phyloP scores from a whole-genome alignment of 1,139 yeast genomes.

The Wickerhamomyces sp. region DNA sequence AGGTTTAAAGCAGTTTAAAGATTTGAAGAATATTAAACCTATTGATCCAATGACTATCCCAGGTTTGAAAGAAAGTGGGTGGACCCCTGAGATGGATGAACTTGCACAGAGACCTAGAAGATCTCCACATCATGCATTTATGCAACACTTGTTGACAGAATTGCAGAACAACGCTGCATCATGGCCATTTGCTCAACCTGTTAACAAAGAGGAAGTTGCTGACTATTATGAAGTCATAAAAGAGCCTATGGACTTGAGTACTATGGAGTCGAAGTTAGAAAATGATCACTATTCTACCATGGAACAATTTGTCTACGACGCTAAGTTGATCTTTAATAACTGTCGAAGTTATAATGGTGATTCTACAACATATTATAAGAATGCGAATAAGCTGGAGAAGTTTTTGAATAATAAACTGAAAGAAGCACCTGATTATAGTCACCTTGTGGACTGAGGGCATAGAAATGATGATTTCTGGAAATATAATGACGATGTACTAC shows the following conservation, averaged over 20 bases:
- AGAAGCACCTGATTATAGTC: conserved; percentile 49
- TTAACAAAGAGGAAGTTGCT: conserved; percentile 88
- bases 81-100: conserved; percentile 98
- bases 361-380: conserved; percentile 82
- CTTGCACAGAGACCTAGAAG: conserved; percentile 92
- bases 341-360: conserved; percentile 89
- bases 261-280: conserved; percentile 92
- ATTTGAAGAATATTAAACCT: conserved; percentile 41
- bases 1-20: conserved; percentile 72
- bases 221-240: conserved; percentile 95
- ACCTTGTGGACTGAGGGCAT: conserved; percentile 30
- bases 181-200: conserved; percentile 98
- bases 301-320: conserved; percentile 89
- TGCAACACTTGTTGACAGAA: conserved; percentile 84
- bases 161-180: conserved; percentile 93
- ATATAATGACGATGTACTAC: too few species aligned
- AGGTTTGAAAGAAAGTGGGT: conserved; percentile 87
- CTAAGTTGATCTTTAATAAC: conserved; percentile 79
- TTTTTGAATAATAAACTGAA: conserved; percentile 75
- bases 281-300: conserved; percentile 86
- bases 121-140: conserved; percentile 90
- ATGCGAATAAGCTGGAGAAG: conserved; percentile 89
- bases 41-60: conserved; percentile 78
- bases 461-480: too few species aligned
- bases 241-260: conserved; percentile 97